Conservation (phyloP, 2,329 filamentous ascomycete species). For the Sporothrix sp. region DNA sequence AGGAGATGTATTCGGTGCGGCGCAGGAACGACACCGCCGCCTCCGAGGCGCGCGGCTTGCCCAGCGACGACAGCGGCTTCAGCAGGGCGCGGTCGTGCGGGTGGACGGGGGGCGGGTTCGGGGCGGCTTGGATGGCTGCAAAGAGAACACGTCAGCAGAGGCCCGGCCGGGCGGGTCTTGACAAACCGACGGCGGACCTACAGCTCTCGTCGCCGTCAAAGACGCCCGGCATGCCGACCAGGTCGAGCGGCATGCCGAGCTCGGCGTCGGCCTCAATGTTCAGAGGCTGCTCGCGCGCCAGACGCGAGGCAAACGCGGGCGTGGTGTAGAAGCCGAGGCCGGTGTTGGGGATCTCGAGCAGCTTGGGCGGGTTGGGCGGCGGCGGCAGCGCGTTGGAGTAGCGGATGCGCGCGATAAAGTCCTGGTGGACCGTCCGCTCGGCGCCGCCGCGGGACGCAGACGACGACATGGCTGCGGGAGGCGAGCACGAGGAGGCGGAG, state of each 20-base stretch:
- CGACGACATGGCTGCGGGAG: slow-evolving; percentile 29
- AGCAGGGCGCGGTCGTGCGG: slow-evolving; percentile 78
- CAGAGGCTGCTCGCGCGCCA: slow-evolving; percentile 83
- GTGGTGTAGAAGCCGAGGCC: slow-evolving; percentile 85
- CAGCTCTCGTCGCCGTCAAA: slow-evolving; percentile 93
- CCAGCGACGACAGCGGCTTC: slow-evolving; percentile 71
- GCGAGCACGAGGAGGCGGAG: not conserved
- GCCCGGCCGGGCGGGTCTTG: too few relatives aligned
- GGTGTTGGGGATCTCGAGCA: slow-evolving; percentile 92
- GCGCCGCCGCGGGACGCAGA: slow-evolving; percentile 33
- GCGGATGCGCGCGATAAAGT: slow-evolving; percentile 92
- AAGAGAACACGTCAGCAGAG: not conserved
- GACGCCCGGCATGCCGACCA: slow-evolving; percentile 88
- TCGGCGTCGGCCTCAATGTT: slow-evolving; percentile 98
- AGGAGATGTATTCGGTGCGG: slow-evolving; percentile 89
- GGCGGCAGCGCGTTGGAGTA: slow-evolving; percentile 94
- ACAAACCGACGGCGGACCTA: slow-evolving; percentile 44
- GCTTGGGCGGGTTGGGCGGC: slow-evolving; percentile 87
- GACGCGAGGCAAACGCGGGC: slow-evolving; percentile 77
- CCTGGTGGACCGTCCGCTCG: slow-evolving; percentile 68
- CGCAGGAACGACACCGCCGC: slow-evolving; percentile 86
- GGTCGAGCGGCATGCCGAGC: slow-evolving; percentile 91
- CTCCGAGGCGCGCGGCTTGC: slow-evolving; percentile 69
- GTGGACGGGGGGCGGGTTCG: slow-evolving; percentile 61
- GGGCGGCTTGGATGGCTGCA: slow-evolving; percentile 70